Evolutionary conservation across 140 eudicot genomes (phyloP).

Genomic region (Bidens hawaiensis): DNA sequence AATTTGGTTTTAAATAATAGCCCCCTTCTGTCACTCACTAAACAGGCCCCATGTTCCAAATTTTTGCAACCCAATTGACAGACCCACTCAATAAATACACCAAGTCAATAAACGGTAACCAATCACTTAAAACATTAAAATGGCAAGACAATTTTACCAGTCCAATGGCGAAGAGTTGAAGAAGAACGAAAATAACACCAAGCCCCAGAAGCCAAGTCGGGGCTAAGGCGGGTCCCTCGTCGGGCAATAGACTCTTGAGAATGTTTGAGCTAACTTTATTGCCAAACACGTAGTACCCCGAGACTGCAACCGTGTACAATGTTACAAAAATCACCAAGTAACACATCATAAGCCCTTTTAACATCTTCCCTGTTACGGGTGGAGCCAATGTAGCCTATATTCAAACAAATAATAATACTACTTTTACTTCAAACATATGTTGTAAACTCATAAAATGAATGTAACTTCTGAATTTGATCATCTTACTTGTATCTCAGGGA

Average conservation of each 20-base stretch:
- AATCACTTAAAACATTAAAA: too few relatives aligned
- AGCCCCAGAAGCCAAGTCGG: conserved; percentile 73
- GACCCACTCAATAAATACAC: too few relatives aligned
- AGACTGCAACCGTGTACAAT: conserved; percentile 72
- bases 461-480: too few relatives aligned
- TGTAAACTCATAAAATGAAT: too few relatives aligned
- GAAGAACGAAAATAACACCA: conserved; percentile 62
- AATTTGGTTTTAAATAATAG: too few relatives aligned
- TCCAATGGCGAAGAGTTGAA: conserved; percentile 95
- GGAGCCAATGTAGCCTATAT: conserved; percentile 98
- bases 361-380: conserved; percentile 92
- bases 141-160: conserved; percentile 62
- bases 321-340: conserved; percentile 71
- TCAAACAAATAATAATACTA: background rate
- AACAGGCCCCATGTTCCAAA: too few relatives aligned
- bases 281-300: conserved; percentile 89
- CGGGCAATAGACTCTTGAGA: conserved; percentile 71
- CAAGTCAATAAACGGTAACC: background rate
- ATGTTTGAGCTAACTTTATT: conserved; percentile 73
- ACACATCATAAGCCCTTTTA: conserved; percentile 81
- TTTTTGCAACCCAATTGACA: too few relatives aligned
- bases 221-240: conserved; percentile 72
- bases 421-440: background rate
- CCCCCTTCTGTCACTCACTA: too few relatives aligned
- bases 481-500: conserved; percentile 92